Evolutionary conservation across 306 rosid genomes (phyloP).

Genomic region (Aeschynomene evenia): DNA sequence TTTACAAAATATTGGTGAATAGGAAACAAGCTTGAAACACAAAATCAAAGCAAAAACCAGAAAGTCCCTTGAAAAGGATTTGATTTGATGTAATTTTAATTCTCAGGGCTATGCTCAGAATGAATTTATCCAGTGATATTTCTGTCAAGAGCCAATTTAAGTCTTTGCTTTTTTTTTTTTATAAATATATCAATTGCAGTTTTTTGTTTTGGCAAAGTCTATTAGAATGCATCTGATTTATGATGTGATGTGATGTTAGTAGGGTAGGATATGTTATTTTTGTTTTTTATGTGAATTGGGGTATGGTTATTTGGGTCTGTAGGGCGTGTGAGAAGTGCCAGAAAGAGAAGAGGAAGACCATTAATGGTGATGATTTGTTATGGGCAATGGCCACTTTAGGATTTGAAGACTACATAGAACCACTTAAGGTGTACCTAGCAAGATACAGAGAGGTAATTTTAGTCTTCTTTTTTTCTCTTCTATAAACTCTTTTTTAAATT

Average conservation of each 20-base stretch:
- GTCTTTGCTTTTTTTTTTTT: too few species aligned
- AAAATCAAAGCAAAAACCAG: too few species aligned
- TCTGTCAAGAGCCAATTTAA: too few species aligned
- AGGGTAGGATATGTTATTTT: not conserved
- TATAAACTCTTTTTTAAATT: not conserved
- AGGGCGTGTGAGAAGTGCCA: constrained; percentile 97
- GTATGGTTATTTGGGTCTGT: constrained; percentile 1
- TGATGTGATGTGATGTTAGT: not conserved
- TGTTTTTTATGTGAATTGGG: constrained; percentile 8
- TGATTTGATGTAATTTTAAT: too few species aligned
- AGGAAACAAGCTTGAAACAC: too few species aligned
- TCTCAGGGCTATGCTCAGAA: too few species aligned
- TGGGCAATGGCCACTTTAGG: constrained; percentile 96
- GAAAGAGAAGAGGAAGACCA: constrained; percentile 94
- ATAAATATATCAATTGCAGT: not conserved
- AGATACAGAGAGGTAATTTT: constrained; percentile 83
- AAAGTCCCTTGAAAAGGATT: too few species aligned
- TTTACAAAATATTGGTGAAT: too few species aligned
- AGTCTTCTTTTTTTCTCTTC: not conserved
- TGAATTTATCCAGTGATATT: too few species aligned
- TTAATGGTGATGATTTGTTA: constrained; percentile 87
- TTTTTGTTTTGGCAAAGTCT: not conserved
- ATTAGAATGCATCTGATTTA: not conserved
- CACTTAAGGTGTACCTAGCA: constrained; percentile 79
- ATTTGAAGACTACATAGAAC: constrained; percentile 91